These are phyloP conservation scores for Spiromastix sp. DNA, from an alignment of 2,329 filamentous ascomycete species.

Conservation along the genomic window DNA sequence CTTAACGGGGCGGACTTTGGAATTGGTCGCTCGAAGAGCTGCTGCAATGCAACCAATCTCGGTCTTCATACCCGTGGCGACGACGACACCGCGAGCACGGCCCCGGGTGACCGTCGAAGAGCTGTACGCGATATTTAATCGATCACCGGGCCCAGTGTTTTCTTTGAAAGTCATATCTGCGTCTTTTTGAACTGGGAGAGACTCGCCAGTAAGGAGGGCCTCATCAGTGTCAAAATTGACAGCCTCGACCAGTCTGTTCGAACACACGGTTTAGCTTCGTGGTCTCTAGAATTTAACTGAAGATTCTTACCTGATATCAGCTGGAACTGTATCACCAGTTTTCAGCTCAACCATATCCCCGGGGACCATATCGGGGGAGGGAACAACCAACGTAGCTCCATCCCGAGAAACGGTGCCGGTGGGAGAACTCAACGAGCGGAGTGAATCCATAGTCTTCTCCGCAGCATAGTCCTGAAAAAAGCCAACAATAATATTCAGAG, in stretches of 20 bases:
- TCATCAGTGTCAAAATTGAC: constrained; percentile 52
- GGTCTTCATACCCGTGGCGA: constrained; percentile 50
- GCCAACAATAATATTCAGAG: constrained; percentile 49
- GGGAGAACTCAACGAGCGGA: constrained; percentile 41
- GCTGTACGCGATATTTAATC: constrained; percentile 52
- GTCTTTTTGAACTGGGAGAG: constrained; percentile 47
- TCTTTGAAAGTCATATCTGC: constrained; percentile 38
- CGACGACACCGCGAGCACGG: constrained; percentile 49
- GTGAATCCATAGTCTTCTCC: constrained; percentile 45
- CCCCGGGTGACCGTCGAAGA: constrained; percentile 54
- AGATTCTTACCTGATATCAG: constrained; percentile 27
- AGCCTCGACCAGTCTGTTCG: constrained; percentile 40
- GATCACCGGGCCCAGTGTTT: constrained; percentile 49
- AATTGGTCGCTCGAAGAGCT: constrained; percentile 51
- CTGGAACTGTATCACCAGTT: constrained; percentile 40
- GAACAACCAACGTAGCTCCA: constrained; percentile 39
- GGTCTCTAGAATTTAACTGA: not conserved
- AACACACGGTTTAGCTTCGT: not conserved
- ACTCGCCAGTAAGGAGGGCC: constrained; percentile 53
- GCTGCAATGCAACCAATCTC: constrained; percentile 56
- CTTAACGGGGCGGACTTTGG: constrained; percentile 41
- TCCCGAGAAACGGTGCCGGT: constrained; percentile 42
- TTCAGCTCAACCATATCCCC: constrained; percentile 48
- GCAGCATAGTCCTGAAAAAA: constrained; percentile 46
- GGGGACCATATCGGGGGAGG: constrained; percentile 45